Percentiles rank a stretch among this genome's conserved stretches.
Evolutionary conservation across 2,329 filamentous ascomycete genomes (phyloP).

Genomic region (Didymella segeticola): DNA sequence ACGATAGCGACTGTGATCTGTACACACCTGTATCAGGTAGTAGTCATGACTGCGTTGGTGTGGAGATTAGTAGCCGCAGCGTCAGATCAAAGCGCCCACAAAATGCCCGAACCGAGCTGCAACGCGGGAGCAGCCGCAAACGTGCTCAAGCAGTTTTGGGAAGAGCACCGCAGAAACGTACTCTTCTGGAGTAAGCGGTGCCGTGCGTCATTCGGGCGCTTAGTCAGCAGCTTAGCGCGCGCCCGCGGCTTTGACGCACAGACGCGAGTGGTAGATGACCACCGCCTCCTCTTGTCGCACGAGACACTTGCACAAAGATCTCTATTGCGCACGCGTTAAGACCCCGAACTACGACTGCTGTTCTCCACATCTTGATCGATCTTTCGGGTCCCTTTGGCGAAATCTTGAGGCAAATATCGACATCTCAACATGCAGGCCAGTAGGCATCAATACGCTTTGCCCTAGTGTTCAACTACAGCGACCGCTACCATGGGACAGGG

Average conservation of each 20-base stretch:
- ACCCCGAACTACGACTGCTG: background rate
- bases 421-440: slow-evolving; percentile 36
- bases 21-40: slow-evolving; percentile 5
- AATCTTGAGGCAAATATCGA: background rate
- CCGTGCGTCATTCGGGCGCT: slow-evolving; percentile 15
- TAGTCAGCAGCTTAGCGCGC: slow-evolving; percentile 11
- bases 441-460: slow-evolving; percentile 34
- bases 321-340: background rate
- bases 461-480: slow-evolving; percentile 23
- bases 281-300: slow-evolving; percentile 21
- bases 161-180: background rate
- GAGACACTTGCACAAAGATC: slow-evolving; percentile 15
- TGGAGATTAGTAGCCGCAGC: background rate
- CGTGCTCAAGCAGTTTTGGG: slow-evolving; percentile 1
- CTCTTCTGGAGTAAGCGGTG: background rate
- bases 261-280: slow-evolving; percentile 26
- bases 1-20: slow-evolving; percentile 2
- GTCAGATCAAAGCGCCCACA: background rate
- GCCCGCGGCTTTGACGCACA: slow-evolving; percentile 4
- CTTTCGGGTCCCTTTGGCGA: background rate
- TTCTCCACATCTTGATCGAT: background rate
- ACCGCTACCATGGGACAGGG: slow-evolving; percentile 82
- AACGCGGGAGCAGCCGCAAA: background rate
- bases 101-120: background rate
- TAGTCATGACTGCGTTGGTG: slow-evolving; percentile 4